Evolutionary conservation across 495 filamentous ascomycete genomes (phyloP).

Genomic region (Niebla homalea): DNA sequence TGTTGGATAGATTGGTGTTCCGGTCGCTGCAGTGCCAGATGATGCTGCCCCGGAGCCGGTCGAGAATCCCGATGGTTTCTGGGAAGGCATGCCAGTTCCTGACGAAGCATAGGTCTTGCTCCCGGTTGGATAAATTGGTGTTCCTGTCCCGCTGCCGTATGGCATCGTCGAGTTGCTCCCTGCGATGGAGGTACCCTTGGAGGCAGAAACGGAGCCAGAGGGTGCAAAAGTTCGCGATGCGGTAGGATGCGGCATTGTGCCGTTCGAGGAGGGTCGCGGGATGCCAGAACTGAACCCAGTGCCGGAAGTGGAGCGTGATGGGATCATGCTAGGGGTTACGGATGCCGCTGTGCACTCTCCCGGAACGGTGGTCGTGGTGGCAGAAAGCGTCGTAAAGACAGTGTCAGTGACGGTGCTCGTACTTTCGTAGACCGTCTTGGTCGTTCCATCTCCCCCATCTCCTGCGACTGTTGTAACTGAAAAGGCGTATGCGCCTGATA

Average conservation of each 20-base stretch:
- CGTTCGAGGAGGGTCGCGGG: neutral
- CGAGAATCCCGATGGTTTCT: too few relatives aligned
- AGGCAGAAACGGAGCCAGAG: neutral
- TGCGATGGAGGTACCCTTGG: neutral
- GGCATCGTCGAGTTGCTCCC: neutral
- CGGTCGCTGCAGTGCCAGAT: too few relatives aligned
- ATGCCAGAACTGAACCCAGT: neutral
- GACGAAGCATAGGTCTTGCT: too few relatives aligned
- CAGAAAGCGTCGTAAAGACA: conserved; percentile 6
- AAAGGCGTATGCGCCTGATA: conserved; percentile 1
- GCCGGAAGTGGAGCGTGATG: neutral
- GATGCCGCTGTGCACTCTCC: neutral
- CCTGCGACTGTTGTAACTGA: neutral
- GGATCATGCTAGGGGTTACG: neutral
- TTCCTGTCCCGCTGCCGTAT: neutral
- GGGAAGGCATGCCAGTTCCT: too few relatives aligned
- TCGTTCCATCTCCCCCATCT: conserved; percentile 1
- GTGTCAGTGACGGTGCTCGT: neutral
- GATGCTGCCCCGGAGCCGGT: too few relatives aligned
- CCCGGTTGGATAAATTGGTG: neutral
- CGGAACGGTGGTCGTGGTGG: neutral
- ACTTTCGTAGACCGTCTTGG: conserved; percentile 4
- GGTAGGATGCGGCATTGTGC: neutral
- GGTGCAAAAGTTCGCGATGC: neutral
- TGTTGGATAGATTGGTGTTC: too few relatives aligned